Conservation (phyloP, 2,329 filamentous ascomycete genomes). For the Aspergillus fijiensis region DNA sequence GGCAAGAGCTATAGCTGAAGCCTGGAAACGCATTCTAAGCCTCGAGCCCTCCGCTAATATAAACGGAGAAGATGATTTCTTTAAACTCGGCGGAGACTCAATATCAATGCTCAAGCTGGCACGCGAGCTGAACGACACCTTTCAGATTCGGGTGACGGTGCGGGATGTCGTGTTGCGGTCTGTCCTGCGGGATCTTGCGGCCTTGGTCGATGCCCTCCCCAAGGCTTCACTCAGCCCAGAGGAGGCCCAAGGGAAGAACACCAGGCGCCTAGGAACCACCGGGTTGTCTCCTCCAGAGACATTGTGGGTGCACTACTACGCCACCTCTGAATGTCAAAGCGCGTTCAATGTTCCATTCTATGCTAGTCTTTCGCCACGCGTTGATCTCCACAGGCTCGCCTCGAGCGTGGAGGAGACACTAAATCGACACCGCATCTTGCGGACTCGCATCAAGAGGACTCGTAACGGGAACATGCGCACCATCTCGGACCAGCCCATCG, state of each 20-base stretch:
- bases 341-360: constrained; percentile 7
- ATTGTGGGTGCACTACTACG: neutral
- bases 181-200: neutral
- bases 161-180: neutral
- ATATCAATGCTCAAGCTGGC: constrained; percentile 16
- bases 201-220: neutral
- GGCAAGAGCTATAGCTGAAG: neutral
- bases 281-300: neutral
- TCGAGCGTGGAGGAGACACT: constrained; percentile 1
- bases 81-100: constrained; percentile 18
- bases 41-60: neutral
- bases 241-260: too few species aligned
- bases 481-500: too few species aligned
- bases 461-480: too few species aligned
- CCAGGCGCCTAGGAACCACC: neutral
- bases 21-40: constrained; percentile 6
- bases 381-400: neutral
- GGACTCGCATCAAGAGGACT: neutral
- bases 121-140: constrained; percentile 1
- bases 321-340: neutral
- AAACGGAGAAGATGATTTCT: constrained; percentile 9
- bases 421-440: constrained; percentile 5
- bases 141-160: neutral
- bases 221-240: neutral
- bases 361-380: neutral